Evolutionary conservation across 768 basidiomycete species (phyloP).

Genomic region (Cyclocybe cylindracea): DNA sequence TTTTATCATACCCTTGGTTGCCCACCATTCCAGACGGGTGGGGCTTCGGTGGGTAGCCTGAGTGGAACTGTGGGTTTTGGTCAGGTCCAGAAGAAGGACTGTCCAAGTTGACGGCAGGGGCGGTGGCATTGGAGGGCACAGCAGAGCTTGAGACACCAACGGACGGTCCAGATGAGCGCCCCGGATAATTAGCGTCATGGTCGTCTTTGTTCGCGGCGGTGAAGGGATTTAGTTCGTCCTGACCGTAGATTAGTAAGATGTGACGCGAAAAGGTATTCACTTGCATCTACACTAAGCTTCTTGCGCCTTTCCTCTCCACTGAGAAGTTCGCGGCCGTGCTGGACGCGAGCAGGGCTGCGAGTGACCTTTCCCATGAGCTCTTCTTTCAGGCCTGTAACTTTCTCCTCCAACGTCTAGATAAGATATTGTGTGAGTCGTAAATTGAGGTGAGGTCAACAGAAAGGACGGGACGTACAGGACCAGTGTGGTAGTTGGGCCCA

Average conservation of each 20-base stretch:
- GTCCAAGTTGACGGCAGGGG: no score
- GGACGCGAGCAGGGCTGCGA: conserved; percentile 22
- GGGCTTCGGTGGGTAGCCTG: neutral
- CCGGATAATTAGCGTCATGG: neutral
- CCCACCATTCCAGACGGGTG: conserved; percentile 9
- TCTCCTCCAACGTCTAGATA: conserved; percentile 24
- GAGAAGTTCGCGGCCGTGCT: conserved; percentile 23
- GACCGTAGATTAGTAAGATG: neutral
- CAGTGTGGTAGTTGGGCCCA: conserved; percentile 39
- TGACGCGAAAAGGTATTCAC: neutral
- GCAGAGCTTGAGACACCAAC: no score
- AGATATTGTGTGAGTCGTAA: no score
- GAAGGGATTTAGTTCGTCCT: conserved; percentile 27
- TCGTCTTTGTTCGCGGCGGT: conserved; percentile 9
- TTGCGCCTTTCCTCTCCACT: conserved; percentile 26
- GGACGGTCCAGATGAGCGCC: neutral
- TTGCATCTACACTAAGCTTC: conserved; percentile 24
- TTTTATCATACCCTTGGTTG: conserved; percentile 7
- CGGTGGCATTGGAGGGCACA: no score
- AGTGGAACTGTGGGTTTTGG: neutral
- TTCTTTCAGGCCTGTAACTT: conserved; percentile 24
- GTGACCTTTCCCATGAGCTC: conserved; percentile 28
- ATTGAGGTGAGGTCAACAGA: neutral
- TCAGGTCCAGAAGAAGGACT: neutral
- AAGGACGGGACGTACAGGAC: conserved; percentile 29